These are phyloP conservation scores for Mucuna pruriens DNA, from an alignment of 306 rosid genomes.

Conservation along the genomic window DNA sequence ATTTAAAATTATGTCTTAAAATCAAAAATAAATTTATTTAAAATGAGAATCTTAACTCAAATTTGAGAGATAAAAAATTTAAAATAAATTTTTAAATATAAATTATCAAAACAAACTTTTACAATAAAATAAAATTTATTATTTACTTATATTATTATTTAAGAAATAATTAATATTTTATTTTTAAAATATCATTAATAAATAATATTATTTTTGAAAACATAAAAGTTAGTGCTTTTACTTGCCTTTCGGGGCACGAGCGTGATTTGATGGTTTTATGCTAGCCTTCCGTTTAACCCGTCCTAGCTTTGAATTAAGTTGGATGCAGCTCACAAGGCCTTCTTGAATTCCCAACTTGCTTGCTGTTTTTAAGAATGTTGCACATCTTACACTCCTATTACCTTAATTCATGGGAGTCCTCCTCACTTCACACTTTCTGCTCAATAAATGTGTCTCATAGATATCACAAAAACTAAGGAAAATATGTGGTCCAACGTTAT, in stretches of 20 bases:
- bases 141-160: too few species aligned
- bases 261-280: background rate
- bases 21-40: too few species aligned
- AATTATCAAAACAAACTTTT: too few species aligned
- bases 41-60: too few species aligned
- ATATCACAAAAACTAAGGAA: background rate
- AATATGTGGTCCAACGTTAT: background rate
- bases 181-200: background rate
- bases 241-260: background rate
- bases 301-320: background rate
- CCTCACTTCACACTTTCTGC: background rate
- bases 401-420: background rate
- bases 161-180: background rate
- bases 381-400: background rate
- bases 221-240: background rate
- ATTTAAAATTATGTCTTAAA: too few species aligned
- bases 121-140: too few species aligned
- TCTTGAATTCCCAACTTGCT: conserved; percentile 7
- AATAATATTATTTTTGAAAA: background rate
- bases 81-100: too few species aligned
- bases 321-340: background rate
- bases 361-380: background rate
- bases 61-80: too few species aligned
- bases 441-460: background rate
- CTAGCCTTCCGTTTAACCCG: background rate